Evolutionary conservation across 2,329 filamentous ascomycete species (phyloP).

Genomic region (Magnaporthiopsis poae): DNA sequence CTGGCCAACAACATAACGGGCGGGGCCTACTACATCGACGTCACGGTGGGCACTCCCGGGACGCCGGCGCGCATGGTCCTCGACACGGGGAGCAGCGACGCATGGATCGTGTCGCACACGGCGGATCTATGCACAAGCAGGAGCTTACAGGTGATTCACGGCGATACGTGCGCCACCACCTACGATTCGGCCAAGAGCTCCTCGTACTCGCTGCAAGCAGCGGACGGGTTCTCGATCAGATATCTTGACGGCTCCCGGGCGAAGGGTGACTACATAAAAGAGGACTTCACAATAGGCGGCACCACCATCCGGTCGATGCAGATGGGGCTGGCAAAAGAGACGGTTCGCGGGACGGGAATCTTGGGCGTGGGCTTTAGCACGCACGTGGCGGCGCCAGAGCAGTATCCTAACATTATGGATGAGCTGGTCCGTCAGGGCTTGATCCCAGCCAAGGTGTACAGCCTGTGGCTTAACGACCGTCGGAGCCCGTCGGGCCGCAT

Average conservation of each 20-base stretch:
- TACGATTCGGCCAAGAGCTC: constrained; percentile 38
- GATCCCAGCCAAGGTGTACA: constrained; percentile 57
- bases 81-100: constrained; percentile 55
- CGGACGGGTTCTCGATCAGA: constrained; percentile 44
- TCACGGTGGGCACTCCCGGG: constrained; percentile 48
- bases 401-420: constrained; percentile 52
- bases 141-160: constrained; percentile 24
- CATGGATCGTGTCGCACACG: constrained; percentile 40
- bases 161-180: constrained; percentile 27
- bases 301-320: constrained; percentile 40
- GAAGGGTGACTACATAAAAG: constrained; percentile 47
- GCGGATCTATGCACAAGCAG: constrained; percentile 30
- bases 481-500: constrained; percentile 51
- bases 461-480: constrained; percentile 50
- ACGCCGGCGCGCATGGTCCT: constrained; percentile 46
- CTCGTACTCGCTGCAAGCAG: constrained; percentile 32
- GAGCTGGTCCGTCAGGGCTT: constrained; percentile 51
- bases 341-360: constrained; percentile 43
- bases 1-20: constrained; percentile 45
- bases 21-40: constrained; percentile 47
- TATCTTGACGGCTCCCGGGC: constrained; percentile 51
- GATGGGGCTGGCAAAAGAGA: constrained; percentile 42
- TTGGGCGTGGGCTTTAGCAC: constrained; percentile 49
- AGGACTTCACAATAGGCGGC: constrained; percentile 43
- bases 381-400: constrained; percentile 33